These are phyloP conservation scores for Limonium bicolor DNA, from an alignment of 148 eudicot genomes.

Conservation along the genomic window DNA sequence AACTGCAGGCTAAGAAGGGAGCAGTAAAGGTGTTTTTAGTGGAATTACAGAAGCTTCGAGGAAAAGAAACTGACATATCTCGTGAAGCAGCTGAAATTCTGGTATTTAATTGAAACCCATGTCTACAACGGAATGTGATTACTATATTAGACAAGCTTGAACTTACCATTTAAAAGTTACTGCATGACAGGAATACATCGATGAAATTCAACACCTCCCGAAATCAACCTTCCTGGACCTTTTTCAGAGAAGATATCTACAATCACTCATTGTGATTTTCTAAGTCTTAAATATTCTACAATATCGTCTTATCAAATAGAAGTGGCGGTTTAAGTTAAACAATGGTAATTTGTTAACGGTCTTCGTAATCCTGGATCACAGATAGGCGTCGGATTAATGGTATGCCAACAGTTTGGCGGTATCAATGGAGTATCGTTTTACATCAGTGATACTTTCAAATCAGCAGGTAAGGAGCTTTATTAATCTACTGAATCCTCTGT, in stretches of 20 bases:
- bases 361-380: too few relatives aligned
- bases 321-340: background rate
- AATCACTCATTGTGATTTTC: slow-evolving; percentile 36
- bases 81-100: slow-evolving; percentile 49
- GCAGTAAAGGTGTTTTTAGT: slow-evolving; percentile 28
- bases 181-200: slow-evolving; percentile 31
- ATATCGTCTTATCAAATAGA: background rate
- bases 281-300: background rate
- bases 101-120: slow-evolving; percentile 4
- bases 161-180: background rate
- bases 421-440: slow-evolving; percentile 25
- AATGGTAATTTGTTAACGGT: background rate
- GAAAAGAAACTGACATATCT: slow-evolving; percentile 35
- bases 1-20: slow-evolving; percentile 47
- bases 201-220: slow-evolving; percentile 35
- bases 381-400: slow-evolving; percentile 30
- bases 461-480: slow-evolving; percentile 14
- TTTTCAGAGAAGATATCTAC: slow-evolving; percentile 40
- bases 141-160: background rate
- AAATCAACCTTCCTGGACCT: slow-evolving; percentile 38
- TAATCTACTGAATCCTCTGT: background rate
- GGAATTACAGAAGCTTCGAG: slow-evolving; percentile 36
- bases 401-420: slow-evolving; percentile 27
- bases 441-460: slow-evolving; percentile 15
- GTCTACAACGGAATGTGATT: background rate